phyloP scores from a whole-genome alignment of 2,329 filamentous ascomycete species.

The Cercospora citrullina region DNA sequence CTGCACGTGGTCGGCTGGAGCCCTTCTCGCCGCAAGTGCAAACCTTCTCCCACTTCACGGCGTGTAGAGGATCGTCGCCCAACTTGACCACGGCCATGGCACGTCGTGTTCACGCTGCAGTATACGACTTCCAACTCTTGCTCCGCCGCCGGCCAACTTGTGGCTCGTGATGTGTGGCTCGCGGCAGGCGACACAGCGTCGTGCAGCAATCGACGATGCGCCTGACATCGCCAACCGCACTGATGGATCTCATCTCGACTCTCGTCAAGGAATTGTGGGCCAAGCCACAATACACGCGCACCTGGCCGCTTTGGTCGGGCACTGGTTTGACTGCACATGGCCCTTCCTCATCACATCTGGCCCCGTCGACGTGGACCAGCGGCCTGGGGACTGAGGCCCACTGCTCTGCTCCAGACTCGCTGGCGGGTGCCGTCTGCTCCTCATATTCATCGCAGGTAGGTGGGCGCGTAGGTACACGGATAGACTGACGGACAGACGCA shows the following conservation, averaged over 20 bases:
- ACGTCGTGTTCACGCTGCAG: background rate
- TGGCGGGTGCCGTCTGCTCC: too few relatives aligned
- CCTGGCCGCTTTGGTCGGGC: background rate
- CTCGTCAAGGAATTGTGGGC: conserved; percentile 1
- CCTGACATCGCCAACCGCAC: background rate
- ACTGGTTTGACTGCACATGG: background rate
- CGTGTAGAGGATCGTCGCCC: conserved; percentile 1
- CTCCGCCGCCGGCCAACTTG: background rate
- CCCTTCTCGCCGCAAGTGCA: background rate
- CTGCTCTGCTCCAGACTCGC: too few relatives aligned
- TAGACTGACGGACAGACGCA: background rate
- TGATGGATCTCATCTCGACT: background rate
- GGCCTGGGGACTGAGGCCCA: too few relatives aligned
- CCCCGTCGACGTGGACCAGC: too few relatives aligned
- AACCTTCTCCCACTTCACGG: conserved; percentile 19
- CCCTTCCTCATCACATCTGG: too few relatives aligned
- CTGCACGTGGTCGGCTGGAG: conserved; percentile 4
- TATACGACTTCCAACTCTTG: background rate
- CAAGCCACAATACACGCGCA: background rate
- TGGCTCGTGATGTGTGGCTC: conserved; percentile 3
- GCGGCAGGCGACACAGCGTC: background rate
- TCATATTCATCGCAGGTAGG: background rate
- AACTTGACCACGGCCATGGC: background rate
- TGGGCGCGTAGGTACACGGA: background rate
- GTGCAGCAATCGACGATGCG: conserved; percentile 14